These are phyloP conservation scores for Prunus mume DNA, from an alignment of 306 rosid species.

Conservation along the genomic window DNA sequence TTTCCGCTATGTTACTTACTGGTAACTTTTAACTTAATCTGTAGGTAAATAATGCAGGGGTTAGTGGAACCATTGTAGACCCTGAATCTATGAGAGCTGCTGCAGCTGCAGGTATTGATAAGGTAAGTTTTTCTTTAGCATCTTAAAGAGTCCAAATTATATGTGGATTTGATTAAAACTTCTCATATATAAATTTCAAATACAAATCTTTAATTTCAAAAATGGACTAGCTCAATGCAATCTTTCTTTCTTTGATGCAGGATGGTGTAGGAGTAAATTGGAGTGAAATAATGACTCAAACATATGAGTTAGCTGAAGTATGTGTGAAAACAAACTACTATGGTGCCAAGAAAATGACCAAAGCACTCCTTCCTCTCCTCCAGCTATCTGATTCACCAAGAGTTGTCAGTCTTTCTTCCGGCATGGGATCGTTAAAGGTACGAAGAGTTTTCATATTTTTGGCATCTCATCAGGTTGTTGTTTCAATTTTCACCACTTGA, in stretches of 20 bases:
- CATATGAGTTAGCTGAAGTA: conserved; percentile 28
- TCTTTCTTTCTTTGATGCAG: not conserved
- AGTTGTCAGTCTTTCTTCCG: conserved; percentile 39
- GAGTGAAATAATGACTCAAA: conserved; percentile 28
- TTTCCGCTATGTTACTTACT: no score
- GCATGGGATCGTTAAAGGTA: conserved; percentile 38
- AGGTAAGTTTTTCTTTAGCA: not conserved
- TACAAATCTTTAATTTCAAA: not conserved
- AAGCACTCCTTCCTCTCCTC: conserved; percentile 46
- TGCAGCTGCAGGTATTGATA: not conserved
- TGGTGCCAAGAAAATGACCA: conserved; percentile 34
- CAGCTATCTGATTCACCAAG: conserved; percentile 45
- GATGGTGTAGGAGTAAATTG: conserved; percentile 21
- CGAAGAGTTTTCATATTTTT: not conserved
- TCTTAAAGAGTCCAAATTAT: no score
- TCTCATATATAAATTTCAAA: not conserved
- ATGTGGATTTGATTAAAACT: no score
- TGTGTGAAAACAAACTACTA: conserved; percentile 42
- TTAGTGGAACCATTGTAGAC: not conserved
- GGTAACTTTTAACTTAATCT: not conserved
- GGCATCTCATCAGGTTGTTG: not conserved
- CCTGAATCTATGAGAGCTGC: not conserved
- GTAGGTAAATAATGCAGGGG: conserved; percentile 15
- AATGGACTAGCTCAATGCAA: not conserved
- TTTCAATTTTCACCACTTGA: no score